Evolutionary conservation across 2,329 filamentous ascomycete genomes (phyloP).

Genomic region (Aspergillus jensenii): DNA sequence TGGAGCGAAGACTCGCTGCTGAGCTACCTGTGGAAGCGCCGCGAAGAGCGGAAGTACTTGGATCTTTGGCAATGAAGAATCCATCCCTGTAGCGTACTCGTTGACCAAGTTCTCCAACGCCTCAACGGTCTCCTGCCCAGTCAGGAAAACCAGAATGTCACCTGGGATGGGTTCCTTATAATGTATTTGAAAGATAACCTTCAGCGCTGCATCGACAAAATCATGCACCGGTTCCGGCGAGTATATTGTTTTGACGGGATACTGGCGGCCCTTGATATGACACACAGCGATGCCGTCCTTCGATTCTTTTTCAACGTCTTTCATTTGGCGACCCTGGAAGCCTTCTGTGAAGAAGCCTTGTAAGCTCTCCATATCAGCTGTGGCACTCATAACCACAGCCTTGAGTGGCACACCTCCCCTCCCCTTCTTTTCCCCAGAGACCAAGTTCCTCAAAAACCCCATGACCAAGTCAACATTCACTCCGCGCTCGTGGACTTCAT

Average conservation of each 20-base stretch:
- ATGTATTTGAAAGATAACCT: slow-evolving; percentile 83
- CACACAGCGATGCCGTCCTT: slow-evolving; percentile 52
- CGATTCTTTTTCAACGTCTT: slow-evolving; percentile 12
- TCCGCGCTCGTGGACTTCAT: slow-evolving; percentile 95
- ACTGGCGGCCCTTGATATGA: slow-evolving; percentile 83
- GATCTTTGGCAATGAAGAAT: slow-evolving; percentile 68
- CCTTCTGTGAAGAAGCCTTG: slow-evolving; percentile 67
- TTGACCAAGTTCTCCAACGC: slow-evolving; percentile 76
- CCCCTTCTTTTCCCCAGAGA: slow-evolving; percentile 58
- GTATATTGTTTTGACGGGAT: slow-evolving; percentile 76
- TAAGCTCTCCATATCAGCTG: slow-evolving; percentile 80
- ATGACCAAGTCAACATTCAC: slow-evolving; percentile 90
- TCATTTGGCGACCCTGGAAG: slow-evolving; percentile 11
- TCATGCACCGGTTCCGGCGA: slow-evolving; percentile 73
- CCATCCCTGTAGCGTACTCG: slow-evolving; percentile 71
- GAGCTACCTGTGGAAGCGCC: slow-evolving; percentile 79
- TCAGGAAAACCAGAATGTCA: slow-evolving; percentile 88
- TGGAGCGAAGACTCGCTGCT: slow-evolving; percentile 81
- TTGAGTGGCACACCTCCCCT: slow-evolving; percentile 76
- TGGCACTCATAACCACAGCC: slow-evolving; percentile 95
- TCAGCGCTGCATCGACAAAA: slow-evolving; percentile 77
- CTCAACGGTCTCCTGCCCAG: slow-evolving; percentile 91
- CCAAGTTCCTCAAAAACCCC: slow-evolving; percentile 80
- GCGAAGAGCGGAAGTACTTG: slow-evolving; percentile 81
- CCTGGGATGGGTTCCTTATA: slow-evolving; percentile 86